Conservation (phyloP, 257 asterid species). For the Forsythia suspensa region DNA sequence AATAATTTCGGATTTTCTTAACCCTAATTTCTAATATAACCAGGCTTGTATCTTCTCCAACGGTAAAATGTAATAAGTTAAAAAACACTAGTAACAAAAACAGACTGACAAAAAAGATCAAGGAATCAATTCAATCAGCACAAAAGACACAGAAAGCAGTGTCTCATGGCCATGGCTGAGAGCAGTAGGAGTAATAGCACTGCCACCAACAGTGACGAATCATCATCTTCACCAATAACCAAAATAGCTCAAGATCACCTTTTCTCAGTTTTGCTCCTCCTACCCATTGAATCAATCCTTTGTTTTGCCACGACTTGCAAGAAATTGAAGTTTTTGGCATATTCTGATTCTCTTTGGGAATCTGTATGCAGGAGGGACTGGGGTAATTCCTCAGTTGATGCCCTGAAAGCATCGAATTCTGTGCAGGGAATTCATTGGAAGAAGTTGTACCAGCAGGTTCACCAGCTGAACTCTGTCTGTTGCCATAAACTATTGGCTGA, state of each 20-base stretch:
- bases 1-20: too few relatives aligned
- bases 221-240: constrained; percentile 41
- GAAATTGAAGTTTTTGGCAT: constrained; percentile 55
- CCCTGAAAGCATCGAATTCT: constrained; percentile 34
- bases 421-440: constrained; percentile 51
- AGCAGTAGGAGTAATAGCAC: constrained; percentile 28
- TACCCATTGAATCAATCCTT: constrained; percentile 75
- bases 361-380: constrained; percentile 81
- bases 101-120: background rate
- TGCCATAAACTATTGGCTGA: constrained; percentile 47
- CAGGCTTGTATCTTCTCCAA: too few relatives aligned
- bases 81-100: constrained; percentile 8
- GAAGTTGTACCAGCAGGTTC: constrained; percentile 67
- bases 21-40: too few relatives aligned
- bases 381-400: constrained; percentile 54
- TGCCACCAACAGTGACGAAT: constrained; percentile 16
- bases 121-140: background rate
- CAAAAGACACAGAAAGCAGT: constrained; percentile 15
- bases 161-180: constrained; percentile 53
- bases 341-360: constrained; percentile 83
- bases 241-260: constrained; percentile 70
- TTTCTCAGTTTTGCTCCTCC: constrained; percentile 61
- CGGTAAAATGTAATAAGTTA: constrained; percentile 8
- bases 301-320: constrained; percentile 66
- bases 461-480: constrained; percentile 54